Conservation (phyloP, 2,329 filamentous ascomycete genomes). For the Aspergillus cejpii region DNA sequence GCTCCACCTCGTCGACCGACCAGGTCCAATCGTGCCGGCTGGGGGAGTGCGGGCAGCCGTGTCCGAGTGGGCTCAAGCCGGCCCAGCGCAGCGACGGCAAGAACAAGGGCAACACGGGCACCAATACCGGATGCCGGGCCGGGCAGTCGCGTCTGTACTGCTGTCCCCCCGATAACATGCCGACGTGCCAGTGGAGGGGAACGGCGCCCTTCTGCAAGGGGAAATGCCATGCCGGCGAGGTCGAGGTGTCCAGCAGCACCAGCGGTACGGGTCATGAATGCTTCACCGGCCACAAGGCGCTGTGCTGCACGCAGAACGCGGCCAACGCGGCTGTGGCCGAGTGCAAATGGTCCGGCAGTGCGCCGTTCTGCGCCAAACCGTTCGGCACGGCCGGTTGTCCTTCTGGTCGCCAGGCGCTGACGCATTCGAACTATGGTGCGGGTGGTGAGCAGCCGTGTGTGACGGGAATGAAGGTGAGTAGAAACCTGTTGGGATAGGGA, state of each 20-base stretch:
- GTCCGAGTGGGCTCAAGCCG: neutral
- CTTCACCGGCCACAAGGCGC: neutral
- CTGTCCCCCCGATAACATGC: neutral
- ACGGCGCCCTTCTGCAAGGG: neutral
- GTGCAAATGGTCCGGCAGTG: neutral
- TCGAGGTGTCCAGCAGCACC: neutral
- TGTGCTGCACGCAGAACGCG: neutral
- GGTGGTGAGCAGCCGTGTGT: slow-evolving; percentile 1
- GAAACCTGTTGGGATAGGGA: neutral
- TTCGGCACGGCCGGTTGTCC: neutral
- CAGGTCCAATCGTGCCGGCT: neutral
- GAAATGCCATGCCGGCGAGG: slow-evolving; percentile 1
- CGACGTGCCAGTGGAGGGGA: neutral
- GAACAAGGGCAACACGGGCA: neutral
- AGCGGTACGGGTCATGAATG: neutral
- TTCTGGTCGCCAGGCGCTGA: neutral
- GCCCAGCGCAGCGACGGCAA: neutral
- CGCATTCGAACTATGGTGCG: slow-evolving; percentile 1
- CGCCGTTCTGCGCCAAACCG: neutral
- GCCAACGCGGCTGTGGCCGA: neutral
- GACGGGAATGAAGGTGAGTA: neutral
- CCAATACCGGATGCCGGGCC: neutral
- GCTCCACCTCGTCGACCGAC: neutral
- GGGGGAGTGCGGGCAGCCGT: neutral
- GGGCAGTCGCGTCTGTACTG: neutral